Evolutionary conservation across 176 grass and related monocot genomes (phyloP).

Genomic region (Coix lacrymajobi): DNA sequence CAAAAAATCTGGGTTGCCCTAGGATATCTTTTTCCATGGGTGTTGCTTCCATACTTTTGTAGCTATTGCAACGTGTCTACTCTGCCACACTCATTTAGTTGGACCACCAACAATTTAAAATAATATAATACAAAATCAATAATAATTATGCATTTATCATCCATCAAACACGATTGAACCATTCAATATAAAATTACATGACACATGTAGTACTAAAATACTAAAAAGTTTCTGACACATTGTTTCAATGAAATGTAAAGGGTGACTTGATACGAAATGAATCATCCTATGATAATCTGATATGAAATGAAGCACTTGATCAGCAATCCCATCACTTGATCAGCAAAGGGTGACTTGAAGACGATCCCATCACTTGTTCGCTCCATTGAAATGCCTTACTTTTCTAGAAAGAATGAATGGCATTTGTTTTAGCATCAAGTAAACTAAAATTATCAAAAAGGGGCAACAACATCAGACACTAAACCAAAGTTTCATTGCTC

Average conservation of each 20-base stretch:
- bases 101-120: too few species aligned
- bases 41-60: not conserved
- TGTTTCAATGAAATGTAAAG: not conserved
- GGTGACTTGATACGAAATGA: not conserved
- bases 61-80: not conserved
- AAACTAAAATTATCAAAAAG: not conserved
- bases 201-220: too few species aligned
- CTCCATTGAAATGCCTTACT: not conserved
- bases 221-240: not conserved
- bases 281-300: not conserved
- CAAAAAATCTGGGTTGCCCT: too few species aligned
- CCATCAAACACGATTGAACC: not conserved
- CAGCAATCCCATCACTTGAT: too few species aligned
- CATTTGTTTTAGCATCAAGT: not conserved
- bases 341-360: too few species aligned
- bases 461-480: not conserved
- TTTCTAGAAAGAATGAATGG: not conserved
- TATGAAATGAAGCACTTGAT: too few species aligned
- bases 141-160: not conserved
- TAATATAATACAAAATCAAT: not conserved
- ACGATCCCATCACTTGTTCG: too few species aligned
- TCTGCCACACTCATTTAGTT: not conserved
- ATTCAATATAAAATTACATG: too few species aligned
- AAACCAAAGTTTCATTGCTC: not conserved
- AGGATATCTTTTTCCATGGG: not conserved